These are phyloP conservation scores for Colletotrichum sp. DNA, from an alignment of 2,329 filamentous ascomycete species.

Conservation along the genomic window DNA sequence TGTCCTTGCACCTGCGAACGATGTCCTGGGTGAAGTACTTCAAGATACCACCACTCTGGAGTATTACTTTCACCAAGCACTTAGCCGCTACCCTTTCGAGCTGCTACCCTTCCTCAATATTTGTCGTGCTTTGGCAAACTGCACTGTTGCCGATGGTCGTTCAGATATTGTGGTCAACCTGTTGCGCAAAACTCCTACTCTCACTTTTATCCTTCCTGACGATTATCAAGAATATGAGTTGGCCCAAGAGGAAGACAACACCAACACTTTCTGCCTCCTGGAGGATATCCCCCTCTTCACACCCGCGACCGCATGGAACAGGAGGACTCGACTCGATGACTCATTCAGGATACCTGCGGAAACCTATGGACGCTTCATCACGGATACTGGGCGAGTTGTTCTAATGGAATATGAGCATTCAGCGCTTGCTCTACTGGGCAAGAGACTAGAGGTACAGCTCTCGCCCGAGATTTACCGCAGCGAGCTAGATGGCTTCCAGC, in stretches of 20 bases:
- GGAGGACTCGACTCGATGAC: constrained; percentile 48
- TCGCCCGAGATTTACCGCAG: constrained; percentile 58
- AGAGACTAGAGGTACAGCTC: constrained; percentile 72
- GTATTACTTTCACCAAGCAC: constrained; percentile 68
- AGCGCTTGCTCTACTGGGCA: constrained; percentile 78
- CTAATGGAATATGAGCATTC: constrained; percentile 82
- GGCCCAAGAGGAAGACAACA: constrained; percentile 84
- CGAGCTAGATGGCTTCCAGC: constrained; percentile 57
- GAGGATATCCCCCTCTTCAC: constrained; percentile 68
- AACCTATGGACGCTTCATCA: constrained; percentile 75
- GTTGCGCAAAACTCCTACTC: constrained; percentile 70
- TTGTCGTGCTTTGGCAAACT: constrained; percentile 63
- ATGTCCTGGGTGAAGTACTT: constrained; percentile 10
- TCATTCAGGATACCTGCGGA: constrained; percentile 67
- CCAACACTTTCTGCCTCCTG: constrained; percentile 74
- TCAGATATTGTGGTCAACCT: constrained; percentile 63
- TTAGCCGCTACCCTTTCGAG: constrained; percentile 85
- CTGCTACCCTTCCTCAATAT: constrained; percentile 77
- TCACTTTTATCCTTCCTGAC: constrained; percentile 78
- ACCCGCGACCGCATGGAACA: constrained; percentile 47
- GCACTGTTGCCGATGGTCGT: constrained; percentile 34
- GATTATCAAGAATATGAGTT: constrained; percentile 77
- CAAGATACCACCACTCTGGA: constrained; percentile 49
- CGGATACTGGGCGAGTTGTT: constrained; percentile 76
- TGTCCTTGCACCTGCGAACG: constrained; percentile 1